Evolutionary conservation across 164 flowering plant genomes (phyloP).

Genomic region (Liquidambar formosana): DNA sequence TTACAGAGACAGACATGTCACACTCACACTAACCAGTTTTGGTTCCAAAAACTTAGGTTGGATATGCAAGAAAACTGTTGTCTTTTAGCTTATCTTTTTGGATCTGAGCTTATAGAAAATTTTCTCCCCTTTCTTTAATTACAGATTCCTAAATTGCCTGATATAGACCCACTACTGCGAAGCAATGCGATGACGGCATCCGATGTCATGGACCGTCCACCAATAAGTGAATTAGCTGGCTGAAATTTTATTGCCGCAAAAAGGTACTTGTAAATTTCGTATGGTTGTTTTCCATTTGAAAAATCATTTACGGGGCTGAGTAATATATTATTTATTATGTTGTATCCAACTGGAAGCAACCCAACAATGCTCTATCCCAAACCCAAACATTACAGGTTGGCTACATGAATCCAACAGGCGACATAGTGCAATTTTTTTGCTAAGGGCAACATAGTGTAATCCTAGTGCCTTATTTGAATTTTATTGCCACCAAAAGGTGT

Average conservation of each 20-base stretch:
- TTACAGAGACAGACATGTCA: neutral
- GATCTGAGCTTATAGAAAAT: neutral
- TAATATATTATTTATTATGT: neutral
- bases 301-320: neutral
- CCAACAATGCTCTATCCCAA: neutral
- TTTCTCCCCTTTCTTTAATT: neutral
- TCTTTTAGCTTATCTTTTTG: neutral
- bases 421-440: too few species aligned
- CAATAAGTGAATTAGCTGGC: slow-evolving; percentile 89
- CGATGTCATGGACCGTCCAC: slow-evolving; percentile 87
- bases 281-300: neutral
- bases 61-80: neutral
- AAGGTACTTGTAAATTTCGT: neutral
- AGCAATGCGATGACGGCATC: slow-evolving; percentile 66
- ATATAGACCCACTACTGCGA: slow-evolving; percentile 71
- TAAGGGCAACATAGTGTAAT: too few species aligned
- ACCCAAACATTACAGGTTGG: too few species aligned
- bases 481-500: too few species aligned
- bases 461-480: too few species aligned
- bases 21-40: neutral
- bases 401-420: too few species aligned
- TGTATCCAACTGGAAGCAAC: neutral
- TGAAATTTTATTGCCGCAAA: slow-evolving; percentile 23
- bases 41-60: neutral
- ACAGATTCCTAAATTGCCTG: slow-evolving; percentile 91